Evolutionary conservation across 805 yeast genomes (phyloP).

Genomic region (Yamadazyma tumulicola): DNA sequence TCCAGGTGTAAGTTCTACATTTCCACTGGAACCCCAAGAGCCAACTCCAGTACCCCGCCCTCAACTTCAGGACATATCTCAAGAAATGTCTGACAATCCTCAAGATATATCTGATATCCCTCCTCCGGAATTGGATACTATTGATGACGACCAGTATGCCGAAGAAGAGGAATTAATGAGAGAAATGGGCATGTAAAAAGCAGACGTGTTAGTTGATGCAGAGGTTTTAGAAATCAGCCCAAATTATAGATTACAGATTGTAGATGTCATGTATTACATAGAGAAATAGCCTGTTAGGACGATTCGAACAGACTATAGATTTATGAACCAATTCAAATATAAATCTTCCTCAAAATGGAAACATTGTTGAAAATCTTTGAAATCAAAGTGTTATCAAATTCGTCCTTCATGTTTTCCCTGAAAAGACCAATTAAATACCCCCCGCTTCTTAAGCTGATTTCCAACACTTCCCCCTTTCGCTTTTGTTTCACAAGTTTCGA

Average conservation of each 20-base stretch:
- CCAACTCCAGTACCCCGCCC: no score
- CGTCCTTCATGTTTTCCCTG: constrained; percentile 20
- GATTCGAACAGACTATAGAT: no score
- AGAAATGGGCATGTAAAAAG: constrained; percentile 32
- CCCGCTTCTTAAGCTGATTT: constrained; percentile 47
- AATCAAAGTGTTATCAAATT: constrained; percentile 33
- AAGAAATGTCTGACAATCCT: no score
- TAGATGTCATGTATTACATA: no score
- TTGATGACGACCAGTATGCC: constrained; percentile 17
- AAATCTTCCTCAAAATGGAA: constrained; percentile 46
- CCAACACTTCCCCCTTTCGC: constrained; percentile 22
- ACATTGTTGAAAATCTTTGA: constrained; percentile 46
- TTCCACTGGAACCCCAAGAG: no score
- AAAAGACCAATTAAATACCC: constrained; percentile 52
- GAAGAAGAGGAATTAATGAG: constrained; percentile 36
- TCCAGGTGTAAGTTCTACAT: no score
- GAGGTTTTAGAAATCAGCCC: constrained; percentile 37
- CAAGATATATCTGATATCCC: no score
- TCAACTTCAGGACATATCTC: background rate
- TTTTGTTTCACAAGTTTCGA: constrained; percentile 40
- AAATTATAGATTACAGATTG: no score
- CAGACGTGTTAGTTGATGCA: no score
- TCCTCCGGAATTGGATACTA: background rate
- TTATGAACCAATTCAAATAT: constrained; percentile 28
- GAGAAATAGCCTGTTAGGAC: no score